Base-by-base conservation (phyloP, 2,329 filamentous ascomycete genomes). In the Exophiala lecanii-corni region DNA sequence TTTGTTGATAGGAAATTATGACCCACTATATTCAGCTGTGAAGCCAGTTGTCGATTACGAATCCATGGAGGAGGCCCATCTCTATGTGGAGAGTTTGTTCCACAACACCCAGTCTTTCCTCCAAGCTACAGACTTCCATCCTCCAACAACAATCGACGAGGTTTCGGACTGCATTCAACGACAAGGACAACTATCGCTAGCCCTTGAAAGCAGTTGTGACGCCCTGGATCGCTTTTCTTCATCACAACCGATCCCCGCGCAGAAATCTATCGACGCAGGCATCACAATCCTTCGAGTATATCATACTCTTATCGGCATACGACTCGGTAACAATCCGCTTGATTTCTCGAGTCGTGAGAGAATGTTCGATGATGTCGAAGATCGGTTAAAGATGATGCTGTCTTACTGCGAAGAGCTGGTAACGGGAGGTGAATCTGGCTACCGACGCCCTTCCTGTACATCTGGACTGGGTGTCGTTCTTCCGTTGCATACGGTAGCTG, bases 401-500 rank as follows among this genome's bases (percentile, higher is more conserved):
- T 19, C 9, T 13, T 39, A 39, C 25, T 39, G 44, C 23, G 44
- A 43, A 12, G 9, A 12, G 5, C 5, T 47, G 12, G 39, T 47
- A 7, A 25, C 25, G 10, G 17, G 18, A 5, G 16, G 19, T 26
- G 12, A 16, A 23, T 17, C 39, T 3, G 30, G 18, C 13, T 39
- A 33, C n/a, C 28, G n/a, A 17, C 4, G 3, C 12, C 9, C 40
- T 3, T 37, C 33, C 3, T 43, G 32, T 18, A 21, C 20, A 9
- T 41, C 42, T n/a, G 46, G 42, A 10, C 61, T 81, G 7, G 80
- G 79, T n/a, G 76, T 84, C 41, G 71, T 84, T 2, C 75, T 79
- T 4, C 78, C 80, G 1, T 68, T 85, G 1, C 83, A 79, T 49
- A 72, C 81, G 3, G 76, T 80, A 9, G 80, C 78, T 3, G 82